A percentile compares a stretch with the other conserved stretches of the same genome.
Conservation (phyloP, 2,329 filamentous ascomycete genomes). For the Ophiocordyceps camponoti-saundersi region DNA sequence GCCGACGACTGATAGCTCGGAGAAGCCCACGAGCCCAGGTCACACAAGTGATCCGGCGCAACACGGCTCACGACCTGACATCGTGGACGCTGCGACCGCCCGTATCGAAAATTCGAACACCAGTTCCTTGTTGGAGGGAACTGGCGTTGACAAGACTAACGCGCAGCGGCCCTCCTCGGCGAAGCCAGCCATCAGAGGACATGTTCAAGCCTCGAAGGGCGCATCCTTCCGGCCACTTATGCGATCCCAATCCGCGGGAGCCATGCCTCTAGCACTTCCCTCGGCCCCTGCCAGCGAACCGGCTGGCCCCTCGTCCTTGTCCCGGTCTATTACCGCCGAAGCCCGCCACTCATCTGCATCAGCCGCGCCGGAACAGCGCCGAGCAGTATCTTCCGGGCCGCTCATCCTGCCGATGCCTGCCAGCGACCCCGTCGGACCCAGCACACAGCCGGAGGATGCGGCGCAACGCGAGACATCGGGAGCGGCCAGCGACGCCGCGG, state of each 20-base stretch:
- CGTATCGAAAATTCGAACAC: background rate
- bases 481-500: slow-evolving; percentile 16
- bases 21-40: slow-evolving; percentile 14
- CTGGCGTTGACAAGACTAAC: background rate
- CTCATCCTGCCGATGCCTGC: slow-evolving; percentile 22
- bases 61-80: background rate
- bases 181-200: slow-evolving; percentile 1
- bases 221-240: slow-evolving; percentile 11
- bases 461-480: slow-evolving; percentile 12
- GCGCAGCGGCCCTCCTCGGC: slow-evolving; percentile 1
- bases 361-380: slow-evolving; percentile 19
- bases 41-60: background rate
- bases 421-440: slow-evolving; percentile 24
- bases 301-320: slow-evolving; percentile 22
- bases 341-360: slow-evolving; percentile 9
- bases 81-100: background rate
- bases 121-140: background rate
- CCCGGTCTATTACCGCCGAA: slow-evolving; percentile 8
- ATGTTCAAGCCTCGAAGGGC: slow-evolving; percentile 3
- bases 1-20: slow-evolving; percentile 19
- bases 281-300: slow-evolving; percentile 32
- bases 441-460: slow-evolving; percentile 1
- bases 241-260: slow-evolving; percentile 20
- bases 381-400: slow-evolving; percentile 17
- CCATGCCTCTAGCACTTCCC: slow-evolving; percentile 14